Evolutionary conservation across 345 rosid genomes (phyloP).

Genomic region (Pistacia vera): DNA sequence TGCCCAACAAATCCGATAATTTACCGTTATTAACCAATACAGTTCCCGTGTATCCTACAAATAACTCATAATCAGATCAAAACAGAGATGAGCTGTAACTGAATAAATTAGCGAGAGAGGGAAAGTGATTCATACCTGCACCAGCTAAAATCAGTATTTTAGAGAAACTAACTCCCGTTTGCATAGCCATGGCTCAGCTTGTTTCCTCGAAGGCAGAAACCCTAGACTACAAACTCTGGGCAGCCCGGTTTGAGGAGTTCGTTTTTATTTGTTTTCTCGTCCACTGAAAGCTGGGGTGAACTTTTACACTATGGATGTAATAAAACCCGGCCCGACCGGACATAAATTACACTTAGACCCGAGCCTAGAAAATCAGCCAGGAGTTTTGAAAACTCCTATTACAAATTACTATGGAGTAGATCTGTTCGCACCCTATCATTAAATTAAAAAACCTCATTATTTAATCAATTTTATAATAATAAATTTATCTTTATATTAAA

Average conservation of each 20-base stretch:
- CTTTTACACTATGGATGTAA: no score
- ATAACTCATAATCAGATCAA: constrained; percentile 12
- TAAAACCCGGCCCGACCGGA: no score
- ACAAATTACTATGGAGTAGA: no score
- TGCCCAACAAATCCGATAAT: constrained; percentile 73
- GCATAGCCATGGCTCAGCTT: constrained; percentile 66
- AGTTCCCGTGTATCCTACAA: constrained; percentile 78
- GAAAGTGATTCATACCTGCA: constrained; percentile 49
- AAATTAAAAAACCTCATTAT: no score
- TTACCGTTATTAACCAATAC: constrained; percentile 78
- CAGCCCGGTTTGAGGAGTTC: not conserved
- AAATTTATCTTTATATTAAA: no score
- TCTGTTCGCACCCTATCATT: no score
- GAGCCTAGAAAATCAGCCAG: no score
- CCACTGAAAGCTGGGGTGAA: no score
- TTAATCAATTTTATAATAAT: no score
- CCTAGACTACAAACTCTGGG: not conserved
- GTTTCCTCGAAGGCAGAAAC: not conserved
- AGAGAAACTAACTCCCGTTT: constrained; percentile 69
- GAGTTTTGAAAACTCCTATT: no score
- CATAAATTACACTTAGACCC: no score
- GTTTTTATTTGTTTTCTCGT: not conserved
- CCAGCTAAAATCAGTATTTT: constrained; percentile 77
- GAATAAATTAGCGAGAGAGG: not conserved
- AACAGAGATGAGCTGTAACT: not conserved